Evolutionary conservation across 2,329 filamentous ascomycete species (phyloP), one percentile per base, ranked within the genome.

Genomic region (Rutstroemia sp.): DNA sequence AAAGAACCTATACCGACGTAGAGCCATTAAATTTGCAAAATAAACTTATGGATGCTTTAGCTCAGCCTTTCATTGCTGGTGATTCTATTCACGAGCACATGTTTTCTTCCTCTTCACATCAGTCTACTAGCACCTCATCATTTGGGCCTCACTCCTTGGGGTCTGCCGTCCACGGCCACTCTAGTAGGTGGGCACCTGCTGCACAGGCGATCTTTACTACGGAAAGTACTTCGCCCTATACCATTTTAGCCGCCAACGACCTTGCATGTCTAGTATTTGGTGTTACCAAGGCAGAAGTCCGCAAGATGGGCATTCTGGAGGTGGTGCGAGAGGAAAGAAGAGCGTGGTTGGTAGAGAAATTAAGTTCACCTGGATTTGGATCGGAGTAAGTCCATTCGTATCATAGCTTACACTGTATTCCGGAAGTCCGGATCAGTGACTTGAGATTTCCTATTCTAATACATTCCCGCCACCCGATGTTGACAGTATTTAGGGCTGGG

Each of bases 181-280:
- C 90, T 57, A 94, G 89, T 66, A 84, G 94, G 71, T 96, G 91
- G 85, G 86, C 88, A 14, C 91, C 91, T 7, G 89, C 90, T 44
- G 89, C 92, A 5, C 94, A 99, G 71, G 94, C 94, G 53, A 96
- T 99, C 57, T 99, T 99, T 70, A 95, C 92, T 7, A 99, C 94
- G n/a, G 90, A 95, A 71, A 81, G 88, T 14, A 85, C 87, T 61
- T 82, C 90, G 8, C 94, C 92, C 3, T 99, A 91, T 88, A 99
- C 92, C 1, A 96, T 99, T 58, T 81, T 96, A 53, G 90, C 94
- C 3, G 94, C 94, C 50, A 99, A 99, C 69, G 94, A 99, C 70
- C 78, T 99, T 49, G 94, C 94, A 18, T 99, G 94, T 72, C 78
- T 99, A 45, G 87, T 97, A n/a, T 99, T 97, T 73, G 94, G 94